Conservation (phyloP, 768 basidiomycete genomes). For the Podaxis sp. region DNA sequence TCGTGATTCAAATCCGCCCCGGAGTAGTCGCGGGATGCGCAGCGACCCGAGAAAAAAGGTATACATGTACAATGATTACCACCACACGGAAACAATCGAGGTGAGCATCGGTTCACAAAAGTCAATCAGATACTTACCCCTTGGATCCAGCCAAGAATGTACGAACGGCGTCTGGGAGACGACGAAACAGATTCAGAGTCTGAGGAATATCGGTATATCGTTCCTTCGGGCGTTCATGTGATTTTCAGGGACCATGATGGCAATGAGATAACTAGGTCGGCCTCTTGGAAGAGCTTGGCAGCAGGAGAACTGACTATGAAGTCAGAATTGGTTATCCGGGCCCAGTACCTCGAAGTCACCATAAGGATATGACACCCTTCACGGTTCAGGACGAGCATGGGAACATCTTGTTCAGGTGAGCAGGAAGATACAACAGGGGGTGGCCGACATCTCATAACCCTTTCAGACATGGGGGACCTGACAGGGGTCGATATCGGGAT, state of each 20-base stretch:
- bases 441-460: not conserved
- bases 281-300: not conserved
- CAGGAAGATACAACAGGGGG: not conserved
- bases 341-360: not conserved
- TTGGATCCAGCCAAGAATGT: conserved; percentile 6
- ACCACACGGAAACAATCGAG: conserved; percentile 18
- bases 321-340: conserved; percentile 3
- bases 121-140: not conserved
- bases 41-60: not conserved
- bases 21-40: not conserved
- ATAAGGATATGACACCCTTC: conserved; percentile 33
- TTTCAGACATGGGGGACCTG: not conserved
- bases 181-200: conserved; percentile 25
- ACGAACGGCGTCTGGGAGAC: conserved; percentile 12
- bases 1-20: not conserved
- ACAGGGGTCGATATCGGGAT: not conserved
- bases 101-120: not conserved
- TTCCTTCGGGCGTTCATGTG: conserved; percentile 60
- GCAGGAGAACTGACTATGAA: not conserved
- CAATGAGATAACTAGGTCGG: conserved; percentile 58
- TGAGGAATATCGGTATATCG: conserved; percentile 48
- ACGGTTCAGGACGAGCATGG: conserved; percentile 60
- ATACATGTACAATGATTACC: conserved; percentile 7
- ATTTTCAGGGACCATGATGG: conserved; percentile 66
- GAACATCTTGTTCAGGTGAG: conserved; percentile 52